Base-by-base conservation (phyloP, 305 asterid species). In the Striga hermonthica region DNA sequence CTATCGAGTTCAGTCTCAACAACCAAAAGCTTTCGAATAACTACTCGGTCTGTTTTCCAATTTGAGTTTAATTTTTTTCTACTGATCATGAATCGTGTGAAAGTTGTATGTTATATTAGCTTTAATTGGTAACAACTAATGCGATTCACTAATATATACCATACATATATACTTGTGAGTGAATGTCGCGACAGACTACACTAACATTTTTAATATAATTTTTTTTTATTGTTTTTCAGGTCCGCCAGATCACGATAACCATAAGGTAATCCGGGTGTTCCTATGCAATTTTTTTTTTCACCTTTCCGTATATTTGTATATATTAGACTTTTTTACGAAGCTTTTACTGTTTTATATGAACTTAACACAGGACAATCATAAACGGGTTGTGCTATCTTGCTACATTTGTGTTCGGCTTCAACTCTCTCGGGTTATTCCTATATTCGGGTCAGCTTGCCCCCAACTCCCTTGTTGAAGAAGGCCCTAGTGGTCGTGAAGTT, bases 361-460 rank as follows among this genome's bases (percentile, higher is more conserved):
- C 9, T 10, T 10, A 8, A 41, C 10, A 76, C 92, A 91, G 98
- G 91, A 89, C 95, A 8, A 84, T 89, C 43, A 65, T 92, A 49
- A 87, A 91, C 39, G 98, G 98, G 31, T 4, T 92, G 71, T 92
- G 97, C 69, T 92, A 92, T 83, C 92, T 92, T 12, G 98, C 97
- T 12, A 87, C 97, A 40, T 92, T 84, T 78, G 85, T 92, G 55
- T 89, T 92, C 59, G 97, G 86, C 22, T 79, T 83, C 81, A 89
- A 92, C 72, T 79, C 95, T 54, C 34, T 91, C 1, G 96, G 97
- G 9, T 76, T 89, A 69, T 70, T 89, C 58, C 85, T 89, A 9
- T 91, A 92, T 66, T 82, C 98, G 0, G 96, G 93, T 4, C 93
- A 89, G 64, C 95, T 91, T 56, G 95, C 95, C 48, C 50, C 84